These are phyloP conservation scores for Chlorella vulgaris DNA, from an alignment of 139 green algal species.

Conservation along the genomic window DNA sequence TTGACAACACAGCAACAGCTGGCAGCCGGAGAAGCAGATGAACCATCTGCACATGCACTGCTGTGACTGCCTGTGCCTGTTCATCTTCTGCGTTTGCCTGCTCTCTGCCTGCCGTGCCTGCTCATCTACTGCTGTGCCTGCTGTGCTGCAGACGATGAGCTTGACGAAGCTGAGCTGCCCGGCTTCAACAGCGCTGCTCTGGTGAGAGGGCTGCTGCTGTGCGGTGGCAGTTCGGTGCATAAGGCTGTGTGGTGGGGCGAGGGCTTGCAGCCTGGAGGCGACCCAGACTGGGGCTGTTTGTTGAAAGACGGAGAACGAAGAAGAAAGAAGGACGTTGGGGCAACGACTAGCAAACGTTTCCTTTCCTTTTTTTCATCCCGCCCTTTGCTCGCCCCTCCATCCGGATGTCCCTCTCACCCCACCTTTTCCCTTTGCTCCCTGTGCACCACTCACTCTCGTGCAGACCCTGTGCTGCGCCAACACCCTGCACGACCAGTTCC, in stretches of 20 bases:
- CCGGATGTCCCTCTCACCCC: background rate
- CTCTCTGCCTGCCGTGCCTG: background rate
- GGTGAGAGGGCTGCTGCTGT: constrained; percentile 17
- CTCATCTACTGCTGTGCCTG: background rate
- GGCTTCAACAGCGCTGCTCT: constrained; percentile 81
- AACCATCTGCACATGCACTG: too few species aligned
- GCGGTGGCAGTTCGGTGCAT: too few species aligned
- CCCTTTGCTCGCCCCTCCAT: background rate
- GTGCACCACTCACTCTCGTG: background rate
- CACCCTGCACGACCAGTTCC: constrained; percentile 71
- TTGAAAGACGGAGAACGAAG: too few species aligned
- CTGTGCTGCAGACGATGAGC: constrained; percentile 66
- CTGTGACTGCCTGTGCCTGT: too few species aligned
- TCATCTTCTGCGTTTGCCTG: background rate
- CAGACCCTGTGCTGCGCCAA: constrained; percentile 92
- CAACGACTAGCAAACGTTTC: too few species aligned
- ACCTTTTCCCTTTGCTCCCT: background rate
- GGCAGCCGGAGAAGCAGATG: too few species aligned
- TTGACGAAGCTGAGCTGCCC: constrained; percentile 78
- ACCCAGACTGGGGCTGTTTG: too few species aligned
- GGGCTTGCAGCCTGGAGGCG: too few species aligned
- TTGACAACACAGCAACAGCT: too few species aligned
- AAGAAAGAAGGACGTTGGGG: too few species aligned
- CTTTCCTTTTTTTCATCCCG: background rate
- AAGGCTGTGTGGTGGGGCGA: too few species aligned